phyloP scores from a whole-genome alignment of 208 protist genomes.

The Trypanosoma platydactyli region DNA sequence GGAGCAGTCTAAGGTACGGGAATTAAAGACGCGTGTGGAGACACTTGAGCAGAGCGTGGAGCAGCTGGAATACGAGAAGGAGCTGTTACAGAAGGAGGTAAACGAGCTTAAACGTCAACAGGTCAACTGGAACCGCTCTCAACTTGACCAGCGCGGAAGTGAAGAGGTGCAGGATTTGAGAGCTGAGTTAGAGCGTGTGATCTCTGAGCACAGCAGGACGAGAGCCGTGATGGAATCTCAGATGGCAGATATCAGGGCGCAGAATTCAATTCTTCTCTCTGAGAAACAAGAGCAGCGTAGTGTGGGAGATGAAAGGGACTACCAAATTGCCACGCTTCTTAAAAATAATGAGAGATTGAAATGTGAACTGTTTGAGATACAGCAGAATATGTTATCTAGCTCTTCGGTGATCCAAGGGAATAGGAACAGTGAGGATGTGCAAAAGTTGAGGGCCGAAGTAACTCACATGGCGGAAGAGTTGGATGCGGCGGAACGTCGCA shows the following conservation, averaged over 20 bases:
- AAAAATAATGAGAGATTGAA: conserved; percentile 12
- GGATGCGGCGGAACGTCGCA: conserved; percentile 48
- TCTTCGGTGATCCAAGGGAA: background rate
- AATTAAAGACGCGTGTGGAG: conserved; percentile 27
- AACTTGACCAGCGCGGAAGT: conserved; percentile 13
- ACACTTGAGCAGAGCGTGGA: conserved; percentile 9
- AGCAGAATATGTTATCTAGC: conserved; percentile 24
- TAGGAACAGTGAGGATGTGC: conserved; percentile 26
- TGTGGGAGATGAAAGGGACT: conserved; percentile 6
- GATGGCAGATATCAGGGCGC: conserved; percentile 12
- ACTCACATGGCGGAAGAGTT: conserved; percentile 40
- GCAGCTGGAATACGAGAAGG: conserved; percentile 26
- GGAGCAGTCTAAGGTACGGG: conserved; percentile 31
- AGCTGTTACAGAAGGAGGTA: conserved; percentile 29
- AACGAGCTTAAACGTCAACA: conserved; percentile 11
- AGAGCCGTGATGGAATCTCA: conserved; percentile 20
- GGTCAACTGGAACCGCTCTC: background rate
- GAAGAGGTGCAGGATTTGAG: conserved; percentile 28
- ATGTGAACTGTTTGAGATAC: conserved; percentile 26
- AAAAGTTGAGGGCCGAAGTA: conserved; percentile 38
- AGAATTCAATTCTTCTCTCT: conserved; percentile 5
- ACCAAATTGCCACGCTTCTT: conserved; percentile 23
- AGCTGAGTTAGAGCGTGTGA: conserved; percentile 16
- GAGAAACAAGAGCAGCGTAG: conserved; percentile 17
- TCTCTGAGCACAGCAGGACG: conserved; percentile 1